Evolutionary conservation across 2,329 filamentous ascomycete species (phyloP), one percentile per base, ranked within the genome.

Genomic region (Grosmannia clavigera): DNA sequence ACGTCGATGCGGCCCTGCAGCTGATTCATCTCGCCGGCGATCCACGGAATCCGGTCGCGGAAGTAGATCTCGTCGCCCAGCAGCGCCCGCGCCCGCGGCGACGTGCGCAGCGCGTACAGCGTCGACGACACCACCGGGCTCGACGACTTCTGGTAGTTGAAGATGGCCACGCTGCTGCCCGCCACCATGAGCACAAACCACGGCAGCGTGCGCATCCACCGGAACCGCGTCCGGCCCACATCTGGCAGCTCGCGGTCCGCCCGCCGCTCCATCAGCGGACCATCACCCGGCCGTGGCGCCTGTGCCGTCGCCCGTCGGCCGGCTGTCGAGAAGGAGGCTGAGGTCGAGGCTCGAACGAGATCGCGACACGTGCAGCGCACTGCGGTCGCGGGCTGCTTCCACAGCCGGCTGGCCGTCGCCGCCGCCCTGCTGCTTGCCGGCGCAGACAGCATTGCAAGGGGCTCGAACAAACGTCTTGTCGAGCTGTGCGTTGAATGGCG

Each of bases 101-200:
- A 90, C 3, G 89, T 95, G 64, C 94, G 88, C 64, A 99, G 81
- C 1, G 92, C 88, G 78, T 97, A 99, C 33, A 99, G 82, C 5
- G 91, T 94, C 60, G 88, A 90, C 60, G 84, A 84, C n/a, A 96
- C 88, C 35, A 92, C 82, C 59, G 88, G 88, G 31, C 85, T 90
- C n/a, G 88, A 90, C 61, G 86, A 84, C 73, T 96, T 96, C 73
- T 99, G 92, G 82, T 99, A 97, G 81, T 99, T 99, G 87, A 99
- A 97, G 73, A 99, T 96, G 66, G 87, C 90, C 62, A 95, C 76
- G 65, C 86, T 85, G 65, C 86, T 87, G 60, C 80, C 78, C 56
- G 82, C 81, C 66, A 96, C 83, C 64, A 90, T 77, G 64, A 81
- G 73, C 58, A 87, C 71, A 80, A 97, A 97, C 70, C 95, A 76